Conservation (phyloP, 768 basidiomycete species). For the Lanmaoa rubissima region DNA sequence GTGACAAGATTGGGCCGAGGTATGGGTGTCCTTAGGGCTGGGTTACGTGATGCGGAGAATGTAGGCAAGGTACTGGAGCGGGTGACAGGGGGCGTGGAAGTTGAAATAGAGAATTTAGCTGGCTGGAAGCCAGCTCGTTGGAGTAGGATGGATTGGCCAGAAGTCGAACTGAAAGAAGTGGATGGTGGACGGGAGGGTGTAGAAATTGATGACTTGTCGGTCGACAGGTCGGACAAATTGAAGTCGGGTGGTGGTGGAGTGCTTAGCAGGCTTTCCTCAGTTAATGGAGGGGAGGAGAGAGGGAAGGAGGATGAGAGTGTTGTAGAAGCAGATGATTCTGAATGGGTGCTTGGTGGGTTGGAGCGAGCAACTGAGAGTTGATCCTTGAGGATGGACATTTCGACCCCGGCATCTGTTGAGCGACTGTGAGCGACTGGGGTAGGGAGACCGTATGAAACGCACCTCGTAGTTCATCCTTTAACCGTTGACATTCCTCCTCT, state of each 20-base stretch:
- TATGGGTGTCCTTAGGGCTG: conserved; percentile 44
- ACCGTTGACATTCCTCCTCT: conserved; percentile 87
- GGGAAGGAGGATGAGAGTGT: conserved; percentile 36
- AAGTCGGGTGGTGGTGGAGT: conserved; percentile 61
- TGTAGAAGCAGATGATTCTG: conserved; percentile 27
- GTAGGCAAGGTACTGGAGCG: conserved; percentile 60
- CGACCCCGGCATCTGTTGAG: conserved; percentile 75
- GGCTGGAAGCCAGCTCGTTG: conserved; percentile 52
- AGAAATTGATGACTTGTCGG: conserved; percentile 39
- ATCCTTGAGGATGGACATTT: conserved; percentile 79
- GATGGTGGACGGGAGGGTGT: conserved; percentile 35
- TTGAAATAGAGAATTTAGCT: conserved; percentile 38
- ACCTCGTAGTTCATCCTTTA: conserved; percentile 95
- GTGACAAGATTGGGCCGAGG: conserved; percentile 39
- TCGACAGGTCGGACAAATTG: conserved; percentile 55
- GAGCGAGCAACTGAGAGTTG: conserved; percentile 50
- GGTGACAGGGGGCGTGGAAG: conserved; percentile 48
- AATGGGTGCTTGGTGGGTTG: conserved; percentile 28
- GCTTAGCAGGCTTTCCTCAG: conserved; percentile 56
- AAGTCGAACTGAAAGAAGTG: conserved; percentile 31
- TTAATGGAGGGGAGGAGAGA: conserved; percentile 28
- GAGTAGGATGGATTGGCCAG: conserved; percentile 47
- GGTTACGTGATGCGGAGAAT: conserved; percentile 45
- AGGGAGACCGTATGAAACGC: conserved; percentile 34
- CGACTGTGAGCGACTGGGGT: conserved; percentile 14